Evolutionary conservation across 768 basidiomycete genomes (phyloP).

Genomic region (Suillus occidentalis): DNA sequence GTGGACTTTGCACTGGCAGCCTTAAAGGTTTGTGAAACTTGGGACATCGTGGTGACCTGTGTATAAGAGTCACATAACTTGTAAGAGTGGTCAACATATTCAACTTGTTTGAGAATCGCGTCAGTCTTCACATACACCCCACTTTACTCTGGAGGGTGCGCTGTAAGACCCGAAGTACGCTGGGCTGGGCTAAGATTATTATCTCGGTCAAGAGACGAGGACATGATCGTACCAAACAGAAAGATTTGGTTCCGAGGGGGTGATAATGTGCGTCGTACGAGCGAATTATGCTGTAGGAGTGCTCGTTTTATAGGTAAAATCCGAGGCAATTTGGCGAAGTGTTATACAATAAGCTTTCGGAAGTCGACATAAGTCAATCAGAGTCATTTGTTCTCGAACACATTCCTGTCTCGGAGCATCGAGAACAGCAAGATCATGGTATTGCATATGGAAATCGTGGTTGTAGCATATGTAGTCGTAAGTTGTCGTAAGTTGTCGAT

Average conservation of each 20-base stretch:
- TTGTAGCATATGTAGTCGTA: neutral
- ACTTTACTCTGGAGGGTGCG: conserved; percentile 73
- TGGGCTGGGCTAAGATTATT: conserved; percentile 65
- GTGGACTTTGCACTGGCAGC: conserved; percentile 26
- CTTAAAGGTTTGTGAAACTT: conserved; percentile 20
- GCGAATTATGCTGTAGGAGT: neutral
- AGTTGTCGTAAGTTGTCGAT: neutral
- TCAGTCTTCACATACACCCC: neutral
- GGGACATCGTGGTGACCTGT: conserved; percentile 27
- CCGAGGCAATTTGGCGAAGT: neutral
- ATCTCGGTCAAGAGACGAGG: conserved; percentile 57
- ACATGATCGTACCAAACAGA: conserved; percentile 19
- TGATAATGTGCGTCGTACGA: conserved; percentile 11
- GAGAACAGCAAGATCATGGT: neutral
- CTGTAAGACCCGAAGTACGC: conserved; percentile 70
- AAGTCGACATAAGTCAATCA: no score
- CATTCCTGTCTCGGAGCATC: neutral
- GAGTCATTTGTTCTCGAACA: neutral
- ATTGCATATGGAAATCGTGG: neutral
- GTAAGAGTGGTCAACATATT: conserved; percentile 43
- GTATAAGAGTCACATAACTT: conserved; percentile 28
- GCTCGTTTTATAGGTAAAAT: neutral
- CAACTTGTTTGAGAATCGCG: conserved; percentile 38
- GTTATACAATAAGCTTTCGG: no score
- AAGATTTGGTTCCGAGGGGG: conserved; percentile 6